A percentile compares a stretch with the other conserved stretches of the same genome.
phyloP scores from a whole-genome alignment of 176 grass and related monocot genomes.

The Oryza coarctata region DNA sequence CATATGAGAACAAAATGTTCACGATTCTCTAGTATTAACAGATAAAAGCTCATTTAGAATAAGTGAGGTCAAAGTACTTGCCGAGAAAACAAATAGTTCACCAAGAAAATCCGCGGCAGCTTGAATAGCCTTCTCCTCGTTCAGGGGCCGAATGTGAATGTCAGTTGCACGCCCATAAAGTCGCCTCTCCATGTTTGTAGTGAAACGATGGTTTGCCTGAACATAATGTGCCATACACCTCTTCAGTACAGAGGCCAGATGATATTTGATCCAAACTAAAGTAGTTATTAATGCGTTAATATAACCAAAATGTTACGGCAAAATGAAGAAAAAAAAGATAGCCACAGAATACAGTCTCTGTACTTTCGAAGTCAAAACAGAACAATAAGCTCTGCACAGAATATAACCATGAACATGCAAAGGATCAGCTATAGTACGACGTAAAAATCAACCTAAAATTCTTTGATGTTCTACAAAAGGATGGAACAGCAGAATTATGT shows the following conservation, averaged over 20 bases:
- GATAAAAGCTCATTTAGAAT: not conserved
- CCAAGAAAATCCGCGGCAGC: slow-evolving; percentile 84
- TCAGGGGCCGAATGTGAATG: slow-evolving; percentile 74
- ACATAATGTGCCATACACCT: slow-evolving; percentile 28
- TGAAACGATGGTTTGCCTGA: slow-evolving; percentile 82
- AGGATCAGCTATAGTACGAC: not conserved
- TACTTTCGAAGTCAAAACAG: not conserved
- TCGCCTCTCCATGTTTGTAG: slow-evolving; percentile 87
- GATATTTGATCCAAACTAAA: not conserved
- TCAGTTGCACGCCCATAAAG: slow-evolving; percentile 74
- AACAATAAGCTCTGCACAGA: not conserved
- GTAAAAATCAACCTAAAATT: not conserved
- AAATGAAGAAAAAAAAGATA: too few species aligned
- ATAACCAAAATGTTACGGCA: not conserved
- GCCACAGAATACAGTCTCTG: not conserved
- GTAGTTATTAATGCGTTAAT: not conserved
- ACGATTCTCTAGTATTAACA: not conserved
- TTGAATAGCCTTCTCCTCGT: slow-evolving; percentile 96
- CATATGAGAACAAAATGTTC: not conserved
- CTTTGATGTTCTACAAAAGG: not conserved
- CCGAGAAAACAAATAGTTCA: slow-evolving; percentile 84
- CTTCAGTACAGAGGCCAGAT: slow-evolving; percentile 14
- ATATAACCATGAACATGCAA: not conserved
- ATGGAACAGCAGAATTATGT: not conserved
- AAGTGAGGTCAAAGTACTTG: slow-evolving; percentile 14